Percentiles rank a stretch among this genome's conserved stretches.
Evolutionary conservation across 306 rosid species (phyloP).

Genomic region (Clitoria ternatea): DNA sequence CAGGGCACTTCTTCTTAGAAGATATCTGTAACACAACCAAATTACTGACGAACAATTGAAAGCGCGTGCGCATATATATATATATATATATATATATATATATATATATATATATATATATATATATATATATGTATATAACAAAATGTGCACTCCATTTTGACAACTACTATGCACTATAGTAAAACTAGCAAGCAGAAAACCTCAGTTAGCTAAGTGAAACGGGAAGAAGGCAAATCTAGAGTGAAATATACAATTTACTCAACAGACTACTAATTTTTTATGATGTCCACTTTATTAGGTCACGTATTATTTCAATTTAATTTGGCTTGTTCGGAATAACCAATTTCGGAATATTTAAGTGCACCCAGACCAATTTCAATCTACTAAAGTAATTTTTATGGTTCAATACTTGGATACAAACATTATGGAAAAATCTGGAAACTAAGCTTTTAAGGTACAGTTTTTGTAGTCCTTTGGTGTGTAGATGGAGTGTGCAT

Average conservation of each 20-base stretch:
- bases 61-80: no score
- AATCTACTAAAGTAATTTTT: neutral
- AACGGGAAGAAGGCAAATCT: neutral
- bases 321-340: neutral
- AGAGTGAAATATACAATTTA: neutral
- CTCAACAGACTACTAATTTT: neutral
- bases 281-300: neutral
- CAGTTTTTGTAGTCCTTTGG: neutral
- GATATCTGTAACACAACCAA: constrained; percentile 57
- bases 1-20: constrained; percentile 92
- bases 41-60: constrained; percentile 14
- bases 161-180: constrained; percentile 3
- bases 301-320: neutral
- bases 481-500: neutral
- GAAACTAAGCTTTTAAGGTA: neutral
- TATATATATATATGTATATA: no score
- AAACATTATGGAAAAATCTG: neutral
- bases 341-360: neutral
- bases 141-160: neutral
- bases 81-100: no score
- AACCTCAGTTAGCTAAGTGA: neutral
- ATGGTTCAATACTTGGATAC: neutral
- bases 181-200: neutral
- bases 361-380: neutral
- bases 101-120: no score